Conservation (phyloP, 2,329 filamentous ascomycete species). For the Penicillium sp. region DNA sequence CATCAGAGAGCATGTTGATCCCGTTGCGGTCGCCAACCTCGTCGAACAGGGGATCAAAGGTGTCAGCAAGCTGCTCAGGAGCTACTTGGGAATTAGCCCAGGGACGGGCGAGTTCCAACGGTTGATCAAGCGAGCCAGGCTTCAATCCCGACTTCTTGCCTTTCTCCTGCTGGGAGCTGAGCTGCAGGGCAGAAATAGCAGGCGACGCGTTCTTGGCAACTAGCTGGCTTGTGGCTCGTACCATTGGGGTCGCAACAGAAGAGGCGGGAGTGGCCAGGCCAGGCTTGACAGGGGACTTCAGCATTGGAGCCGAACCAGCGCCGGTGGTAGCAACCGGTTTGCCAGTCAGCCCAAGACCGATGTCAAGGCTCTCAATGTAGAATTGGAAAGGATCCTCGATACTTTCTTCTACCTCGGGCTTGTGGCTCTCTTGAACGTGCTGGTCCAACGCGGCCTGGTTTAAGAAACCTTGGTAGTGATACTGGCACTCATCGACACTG, state of each 20-base stretch:
- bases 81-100: slow-evolving; percentile 43
- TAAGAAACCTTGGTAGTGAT: slow-evolving; percentile 56
- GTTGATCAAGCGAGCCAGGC: slow-evolving; percentile 33
- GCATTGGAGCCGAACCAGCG: slow-evolving; percentile 11
- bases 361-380: slow-evolving; percentile 55
- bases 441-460: slow-evolving; percentile 56
- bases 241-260: slow-evolving; percentile 34
- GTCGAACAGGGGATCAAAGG: slow-evolving; percentile 31
- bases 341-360: slow-evolving; percentile 48
- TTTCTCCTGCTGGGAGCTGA: slow-evolving; percentile 34
- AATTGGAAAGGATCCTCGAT: slow-evolving; percentile 60
- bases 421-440: slow-evolving; percentile 57
- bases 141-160: slow-evolving; percentile 25
- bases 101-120: slow-evolving; percentile 12
- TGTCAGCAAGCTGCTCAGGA: slow-evolving; percentile 39
- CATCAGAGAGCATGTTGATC: slow-evolving; percentile 32
- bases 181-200: slow-evolving; percentile 33
- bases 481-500: slow-evolving; percentile 53
- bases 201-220: slow-evolving; percentile 38
- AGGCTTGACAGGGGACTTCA: slow-evolving; percentile 31
- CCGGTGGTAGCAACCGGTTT: slow-evolving; percentile 19
- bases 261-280: slow-evolving; percentile 33
- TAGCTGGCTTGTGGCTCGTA: slow-evolving; percentile 35
- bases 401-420: slow-evolving; percentile 42
- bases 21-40: slow-evolving; percentile 6